Conservation (phyloP, 2,329 filamentous ascomycete species). For the Nakataea oryzae region DNA sequence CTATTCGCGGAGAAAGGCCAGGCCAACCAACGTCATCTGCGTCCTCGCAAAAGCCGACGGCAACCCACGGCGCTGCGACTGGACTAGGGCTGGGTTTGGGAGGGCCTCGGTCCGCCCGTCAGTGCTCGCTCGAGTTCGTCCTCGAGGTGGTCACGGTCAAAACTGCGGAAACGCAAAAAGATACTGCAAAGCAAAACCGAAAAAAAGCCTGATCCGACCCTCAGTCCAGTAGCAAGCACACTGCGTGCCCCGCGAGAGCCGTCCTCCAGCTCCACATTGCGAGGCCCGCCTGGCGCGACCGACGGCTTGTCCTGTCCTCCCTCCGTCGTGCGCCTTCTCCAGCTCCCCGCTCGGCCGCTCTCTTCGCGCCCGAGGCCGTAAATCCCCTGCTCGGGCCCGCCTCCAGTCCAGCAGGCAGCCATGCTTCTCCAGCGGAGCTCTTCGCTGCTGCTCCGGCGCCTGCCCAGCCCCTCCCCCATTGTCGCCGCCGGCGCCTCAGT, state of each 20-base stretch:
- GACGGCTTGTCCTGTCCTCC: neutral
- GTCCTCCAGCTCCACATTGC: neutral
- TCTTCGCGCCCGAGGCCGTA: neutral
- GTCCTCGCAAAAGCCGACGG: neutral
- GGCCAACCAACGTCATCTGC: neutral
- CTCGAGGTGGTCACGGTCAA: neutral
- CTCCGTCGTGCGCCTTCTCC: neutral
- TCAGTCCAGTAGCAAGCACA: too few relatives aligned
- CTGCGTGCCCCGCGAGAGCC: neutral
- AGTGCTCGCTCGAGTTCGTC: neutral
- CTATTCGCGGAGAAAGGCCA: neutral
- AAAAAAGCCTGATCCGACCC: too few relatives aligned
- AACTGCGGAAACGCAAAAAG: neutral
- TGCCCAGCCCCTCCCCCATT: conserved; percentile 28
- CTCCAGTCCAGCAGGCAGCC: neutral
- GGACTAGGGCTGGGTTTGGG: neutral
- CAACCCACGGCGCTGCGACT: neutral
- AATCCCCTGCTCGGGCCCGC: neutral
- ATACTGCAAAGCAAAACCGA: neutral
- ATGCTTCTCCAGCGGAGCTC: conserved; percentile 49
- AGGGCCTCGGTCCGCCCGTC: neutral
- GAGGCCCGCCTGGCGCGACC: neutral
- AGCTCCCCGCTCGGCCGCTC: neutral
- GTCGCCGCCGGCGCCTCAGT: conserved; percentile 8
- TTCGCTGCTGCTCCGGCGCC: conserved; percentile 36